phyloP scores from a whole-genome alignment of 2,329 filamentous ascomycete species.

The Epichloe hybrida region DNA sequence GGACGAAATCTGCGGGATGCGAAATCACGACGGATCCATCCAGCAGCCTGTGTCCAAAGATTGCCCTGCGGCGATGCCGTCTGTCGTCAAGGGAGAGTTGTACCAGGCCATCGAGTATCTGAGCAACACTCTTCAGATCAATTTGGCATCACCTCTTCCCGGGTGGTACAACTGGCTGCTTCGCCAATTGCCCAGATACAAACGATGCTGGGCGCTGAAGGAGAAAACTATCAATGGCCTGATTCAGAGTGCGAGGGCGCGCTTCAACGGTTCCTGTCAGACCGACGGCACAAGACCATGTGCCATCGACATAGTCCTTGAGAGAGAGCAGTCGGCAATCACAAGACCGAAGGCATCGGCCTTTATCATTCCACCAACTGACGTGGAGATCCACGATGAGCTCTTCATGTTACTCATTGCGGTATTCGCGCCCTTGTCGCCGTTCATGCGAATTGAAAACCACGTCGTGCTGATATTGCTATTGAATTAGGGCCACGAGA shows the following conservation, averaged over 20 bases:
- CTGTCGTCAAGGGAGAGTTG: background rate
- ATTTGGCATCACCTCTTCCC: background rate
- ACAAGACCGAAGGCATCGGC: background rate
- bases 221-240: background rate
- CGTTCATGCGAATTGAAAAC: background rate
- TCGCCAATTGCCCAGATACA: background rate
- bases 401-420: constrained; percentile 9
- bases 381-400: constrained; percentile 12
- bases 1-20: background rate
- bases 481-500: constrained; percentile 11
- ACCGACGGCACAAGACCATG: background rate
- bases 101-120: background rate
- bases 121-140: background rate
- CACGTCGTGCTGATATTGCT: background rate
- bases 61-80: background rate
- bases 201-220: background rate
- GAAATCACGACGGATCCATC: background rate
- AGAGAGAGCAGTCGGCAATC: background rate
- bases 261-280: background rate
- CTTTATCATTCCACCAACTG: background rate
- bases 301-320: constrained; percentile 5
- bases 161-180: background rate
- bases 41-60: background rate
- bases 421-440: background rate
- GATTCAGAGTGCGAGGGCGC: background rate